These are phyloP conservation scores for Rhynchosporium agropyri DNA, from an alignment of 2,329 filamentous ascomycete genomes.

Conservation along the genomic window DNA sequence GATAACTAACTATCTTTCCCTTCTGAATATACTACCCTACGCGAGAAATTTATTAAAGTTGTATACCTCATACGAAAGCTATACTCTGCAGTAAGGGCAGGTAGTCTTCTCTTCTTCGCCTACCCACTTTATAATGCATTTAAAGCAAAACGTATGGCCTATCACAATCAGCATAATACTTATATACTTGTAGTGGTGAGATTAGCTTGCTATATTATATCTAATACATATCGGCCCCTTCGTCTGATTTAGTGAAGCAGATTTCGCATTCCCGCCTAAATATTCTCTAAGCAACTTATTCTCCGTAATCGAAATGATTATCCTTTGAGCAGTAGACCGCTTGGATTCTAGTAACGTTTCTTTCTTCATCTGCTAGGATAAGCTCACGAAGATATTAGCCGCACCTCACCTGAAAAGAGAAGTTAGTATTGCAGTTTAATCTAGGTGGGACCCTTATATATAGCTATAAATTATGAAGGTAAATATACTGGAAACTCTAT, in stretches of 20 bases:
- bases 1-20: conserved; percentile 2
- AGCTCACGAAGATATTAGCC: neutral
- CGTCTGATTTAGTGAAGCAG: neutral
- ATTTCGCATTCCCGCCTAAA: neutral
- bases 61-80: conserved; percentile 4
- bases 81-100: neutral
- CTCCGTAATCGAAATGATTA: neutral
- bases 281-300: neutral
- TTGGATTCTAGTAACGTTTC: neutral
- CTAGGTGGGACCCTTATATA: neutral
- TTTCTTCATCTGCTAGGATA: conserved; percentile 2
- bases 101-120: neutral
- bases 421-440: neutral
- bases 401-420: neutral
- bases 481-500: neutral
- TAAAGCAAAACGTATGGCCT: conserved; percentile 3
- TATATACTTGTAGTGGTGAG: neutral
- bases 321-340: neutral
- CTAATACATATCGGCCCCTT: neutral
- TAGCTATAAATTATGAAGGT: neutral
- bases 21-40: conserved; percentile 1
- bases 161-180: neutral
- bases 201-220: neutral
- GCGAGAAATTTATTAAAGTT: conserved; percentile 5
- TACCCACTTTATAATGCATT: neutral